Evolutionary conservation across 2,329 filamentous ascomycete species (phyloP).

Genomic region (Epicoccum sorghinum): DNA sequence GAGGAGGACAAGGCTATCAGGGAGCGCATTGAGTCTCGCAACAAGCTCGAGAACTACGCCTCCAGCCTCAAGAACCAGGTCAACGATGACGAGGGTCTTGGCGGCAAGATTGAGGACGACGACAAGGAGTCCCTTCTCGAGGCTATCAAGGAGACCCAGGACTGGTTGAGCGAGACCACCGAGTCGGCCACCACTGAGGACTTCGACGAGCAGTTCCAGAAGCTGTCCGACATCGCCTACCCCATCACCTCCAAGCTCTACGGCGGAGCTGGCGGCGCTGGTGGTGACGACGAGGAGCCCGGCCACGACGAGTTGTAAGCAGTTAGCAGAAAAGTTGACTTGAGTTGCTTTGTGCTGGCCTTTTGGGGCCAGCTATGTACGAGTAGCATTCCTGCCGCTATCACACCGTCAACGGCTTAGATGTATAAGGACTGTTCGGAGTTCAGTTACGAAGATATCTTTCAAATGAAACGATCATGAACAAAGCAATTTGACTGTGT

Average conservation of each 20-base stretch:
- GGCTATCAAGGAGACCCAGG: conserved; percentile 93
- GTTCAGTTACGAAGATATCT: conserved; percentile 25
- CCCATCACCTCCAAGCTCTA: conserved; percentile 99
- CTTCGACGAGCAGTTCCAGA: conserved; percentile 99
- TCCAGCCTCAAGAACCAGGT: conserved; percentile 99
- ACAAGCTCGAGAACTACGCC: conserved; percentile 98
- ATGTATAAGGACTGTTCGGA: conserved; percentile 25
- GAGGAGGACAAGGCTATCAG: conserved; percentile 99
- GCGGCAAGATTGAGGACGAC: conserved; percentile 97
- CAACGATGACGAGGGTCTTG: conserved; percentile 94
- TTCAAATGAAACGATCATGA: conserved; percentile 26
- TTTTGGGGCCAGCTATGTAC: conserved; percentile 30
- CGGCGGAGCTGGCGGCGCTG: conserved; percentile 65
- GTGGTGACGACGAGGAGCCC: conserved; percentile 67
- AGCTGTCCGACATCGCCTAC: conserved; percentile 94
- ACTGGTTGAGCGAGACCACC: conserved; percentile 97
- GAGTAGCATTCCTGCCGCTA: conserved; percentile 29
- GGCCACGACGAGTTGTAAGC: conserved; percentile 59
- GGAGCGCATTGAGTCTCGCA: conserved; percentile 95
- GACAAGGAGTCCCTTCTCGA: conserved; percentile 97
- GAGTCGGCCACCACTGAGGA: conserved; percentile 81
- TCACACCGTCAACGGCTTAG: conserved; percentile 26
- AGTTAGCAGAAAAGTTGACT: conserved; percentile 22
- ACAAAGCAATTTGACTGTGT: not conserved
- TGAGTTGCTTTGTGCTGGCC: conserved; percentile 21